Evolutionary conservation across 2,329 filamentous ascomycete species (phyloP).

Genomic region (Fusarium oligoseptatum): DNA sequence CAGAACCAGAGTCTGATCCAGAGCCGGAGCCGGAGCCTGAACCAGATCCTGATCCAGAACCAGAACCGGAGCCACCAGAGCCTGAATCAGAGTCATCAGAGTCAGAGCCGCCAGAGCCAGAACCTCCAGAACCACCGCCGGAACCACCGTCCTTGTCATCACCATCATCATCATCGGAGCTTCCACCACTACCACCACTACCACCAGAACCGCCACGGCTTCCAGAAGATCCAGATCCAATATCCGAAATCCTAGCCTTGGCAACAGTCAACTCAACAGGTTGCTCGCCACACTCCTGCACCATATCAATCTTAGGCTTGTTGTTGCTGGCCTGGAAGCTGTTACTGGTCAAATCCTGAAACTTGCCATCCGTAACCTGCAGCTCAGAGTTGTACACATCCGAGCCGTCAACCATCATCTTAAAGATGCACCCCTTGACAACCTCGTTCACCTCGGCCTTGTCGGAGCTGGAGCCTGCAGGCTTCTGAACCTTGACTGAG

Average conservation of each 20-base stretch:
- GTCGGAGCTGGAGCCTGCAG: background rate
- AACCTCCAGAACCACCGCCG: background rate
- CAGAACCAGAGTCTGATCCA: background rate
- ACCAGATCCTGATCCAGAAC: background rate
- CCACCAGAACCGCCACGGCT: background rate
- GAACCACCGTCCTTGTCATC: background rate
- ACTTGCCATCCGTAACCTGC: background rate
- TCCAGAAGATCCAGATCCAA: background rate
- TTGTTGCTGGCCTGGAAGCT: background rate
- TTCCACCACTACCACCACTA: background rate
- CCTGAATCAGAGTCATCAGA: background rate
- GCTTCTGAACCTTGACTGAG: slow-evolving; percentile 13
- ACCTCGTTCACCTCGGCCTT: background rate
- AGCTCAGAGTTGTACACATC: slow-evolving; percentile 12
- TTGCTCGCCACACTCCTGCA: slow-evolving; percentile 17
- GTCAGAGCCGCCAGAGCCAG: background rate
- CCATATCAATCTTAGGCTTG: slow-evolving; percentile 14
- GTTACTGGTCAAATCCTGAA: slow-evolving; percentile 4
- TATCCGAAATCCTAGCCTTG: slow-evolving; percentile 1
- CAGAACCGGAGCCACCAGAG: background rate
- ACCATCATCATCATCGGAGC: background rate
- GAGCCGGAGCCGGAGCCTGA: background rate
- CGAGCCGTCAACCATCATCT: slow-evolving; percentile 12
- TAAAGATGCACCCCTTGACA: slow-evolving; percentile 7
- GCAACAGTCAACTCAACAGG: slow-evolving; percentile 14